Evolutionary conservation across 305 asterid genomes (phyloP).

Genomic region (Striga hermonthica): DNA sequence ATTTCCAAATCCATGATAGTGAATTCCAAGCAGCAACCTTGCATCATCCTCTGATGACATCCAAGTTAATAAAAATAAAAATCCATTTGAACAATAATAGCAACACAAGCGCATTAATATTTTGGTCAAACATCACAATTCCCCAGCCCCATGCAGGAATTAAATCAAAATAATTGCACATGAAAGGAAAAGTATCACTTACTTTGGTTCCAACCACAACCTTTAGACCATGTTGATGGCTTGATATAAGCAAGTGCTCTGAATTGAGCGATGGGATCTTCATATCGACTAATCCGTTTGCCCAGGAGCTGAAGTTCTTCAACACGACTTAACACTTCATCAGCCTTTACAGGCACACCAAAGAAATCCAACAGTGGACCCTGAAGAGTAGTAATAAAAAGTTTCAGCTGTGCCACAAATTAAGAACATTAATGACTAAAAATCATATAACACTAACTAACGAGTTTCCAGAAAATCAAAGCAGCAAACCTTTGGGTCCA

Average conservation of each 20-base stretch:
- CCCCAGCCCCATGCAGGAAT: neutral
- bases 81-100: neutral
- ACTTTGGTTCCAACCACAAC: conserved; percentile 99
- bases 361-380: conserved; percentile 96
- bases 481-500: conserved; percentile 73
- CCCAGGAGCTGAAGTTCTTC: conserved; percentile 97
- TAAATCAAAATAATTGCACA: neutral
- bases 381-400: conserved; percentile 38
- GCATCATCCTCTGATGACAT: conserved; percentile 88
- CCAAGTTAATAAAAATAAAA: conserved; percentile 28
- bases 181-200: conserved; percentile 38
- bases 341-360: conserved; percentile 97
- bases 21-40: conserved; percentile 92
- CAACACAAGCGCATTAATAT: conserved; percentile 22
- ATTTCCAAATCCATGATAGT: conserved; percentile 95
- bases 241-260: conserved; percentile 81
- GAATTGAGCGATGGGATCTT: conserved; percentile 86
- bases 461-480: conserved; percentile 4
- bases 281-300: conserved; percentile 84
- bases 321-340: conserved; percentile 83
- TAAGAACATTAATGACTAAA: conserved; percentile 26
- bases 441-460: neutral
- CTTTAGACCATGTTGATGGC: conserved; percentile 98
- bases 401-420: conserved; percentile 34
- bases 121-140: conserved; percentile 18